phyloP scores from a whole-genome alignment of 2,329 filamentous ascomycete species.

The Phaeosphaeria sp. region DNA sequence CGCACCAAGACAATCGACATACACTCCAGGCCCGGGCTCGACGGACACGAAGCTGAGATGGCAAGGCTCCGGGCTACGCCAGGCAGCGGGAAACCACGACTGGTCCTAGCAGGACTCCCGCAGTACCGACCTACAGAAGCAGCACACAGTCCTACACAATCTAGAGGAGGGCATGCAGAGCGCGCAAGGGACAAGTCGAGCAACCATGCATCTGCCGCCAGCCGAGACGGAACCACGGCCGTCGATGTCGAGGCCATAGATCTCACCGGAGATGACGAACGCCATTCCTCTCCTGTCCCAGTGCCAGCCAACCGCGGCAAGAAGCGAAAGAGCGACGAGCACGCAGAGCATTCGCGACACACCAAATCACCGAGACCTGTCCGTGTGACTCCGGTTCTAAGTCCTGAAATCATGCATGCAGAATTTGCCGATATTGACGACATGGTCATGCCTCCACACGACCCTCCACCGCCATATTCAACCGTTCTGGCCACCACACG shows the following conservation, averaged over 20 bases:
- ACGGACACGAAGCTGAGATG: conserved; percentile 43
- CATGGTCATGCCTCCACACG: conserved; percentile 27
- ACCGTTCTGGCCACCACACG: conserved; percentile 38
- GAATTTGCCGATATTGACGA: conserved; percentile 51
- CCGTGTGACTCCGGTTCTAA: conserved; percentile 14
- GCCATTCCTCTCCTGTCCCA: conserved; percentile 23
- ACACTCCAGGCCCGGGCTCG: conserved; percentile 25
- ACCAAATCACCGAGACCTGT: conserved; percentile 25
- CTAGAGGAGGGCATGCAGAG: conserved; percentile 6
- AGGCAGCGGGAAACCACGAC: conserved; percentile 47
- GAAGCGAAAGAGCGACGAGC: conserved; percentile 57
- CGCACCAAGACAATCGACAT: conserved; percentile 32
- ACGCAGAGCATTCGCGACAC: conserved; percentile 34
- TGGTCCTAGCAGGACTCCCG: conserved; percentile 38
- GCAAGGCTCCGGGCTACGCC: conserved; percentile 53
- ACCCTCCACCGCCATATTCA: conserved; percentile 53
- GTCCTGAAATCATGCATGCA: conserved; percentile 21
- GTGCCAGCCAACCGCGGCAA: conserved; percentile 30
- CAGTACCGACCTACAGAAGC: conserved; percentile 15
- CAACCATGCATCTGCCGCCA: neutral
- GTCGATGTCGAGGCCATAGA: conserved; percentile 45
- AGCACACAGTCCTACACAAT: conserved; percentile 7
- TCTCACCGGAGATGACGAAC: conserved; percentile 39
- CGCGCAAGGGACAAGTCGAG: conserved; percentile 9
- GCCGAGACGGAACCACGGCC: conserved; percentile 5